Conservation (phyloP, 768 basidiomycete species). For the Tricholoma terreum region DNA sequence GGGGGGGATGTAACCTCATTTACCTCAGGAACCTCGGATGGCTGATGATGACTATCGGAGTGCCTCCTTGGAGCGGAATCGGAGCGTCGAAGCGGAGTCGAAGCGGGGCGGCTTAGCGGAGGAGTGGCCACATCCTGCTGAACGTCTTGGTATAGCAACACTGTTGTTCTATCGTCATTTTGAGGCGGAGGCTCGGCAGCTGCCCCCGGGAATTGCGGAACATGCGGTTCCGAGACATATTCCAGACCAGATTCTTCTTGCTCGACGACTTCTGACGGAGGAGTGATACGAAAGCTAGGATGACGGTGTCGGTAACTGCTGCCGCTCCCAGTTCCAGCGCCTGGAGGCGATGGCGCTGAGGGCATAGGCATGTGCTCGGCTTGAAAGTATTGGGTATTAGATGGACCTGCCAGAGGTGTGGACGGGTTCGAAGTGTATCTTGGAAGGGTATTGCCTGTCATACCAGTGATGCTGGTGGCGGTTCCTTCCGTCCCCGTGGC, state of each 20-base stretch:
- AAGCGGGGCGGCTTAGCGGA: constrained; percentile 7
- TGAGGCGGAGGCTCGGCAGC: constrained; percentile 2
- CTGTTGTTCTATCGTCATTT: constrained; percentile 10
- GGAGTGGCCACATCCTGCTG: constrained; percentile 7
- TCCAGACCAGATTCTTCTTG: constrained; percentile 26
- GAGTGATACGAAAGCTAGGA: constrained; percentile 29
- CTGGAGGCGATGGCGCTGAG: not conserved
- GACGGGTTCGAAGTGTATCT: constrained; percentile 37
- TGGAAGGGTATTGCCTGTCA: constrained; percentile 31
- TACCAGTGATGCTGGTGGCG: constrained; percentile 24
- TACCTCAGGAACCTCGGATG: constrained; percentile 6
- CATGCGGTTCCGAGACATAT: constrained; percentile 16
- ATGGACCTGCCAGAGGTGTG: constrained; percentile 32
- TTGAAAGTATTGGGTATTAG: constrained; percentile 32
- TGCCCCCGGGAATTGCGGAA: constrained; percentile 17
- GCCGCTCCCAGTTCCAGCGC: constrained; percentile 15
- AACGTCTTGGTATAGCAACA: constrained; percentile 15
- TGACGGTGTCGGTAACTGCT: constrained; percentile 20
- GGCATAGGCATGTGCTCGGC: constrained; percentile 28
- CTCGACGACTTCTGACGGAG: constrained; percentile 25
- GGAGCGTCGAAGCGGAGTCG: constrained; percentile 4
- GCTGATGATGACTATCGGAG: constrained; percentile 7
- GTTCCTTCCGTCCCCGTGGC: constrained; percentile 28
- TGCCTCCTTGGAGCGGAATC: not conserved
- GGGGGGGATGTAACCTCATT: constrained; percentile 20